Base-by-base conservation (phyloP, 2,329 filamentous ascomycete genomes). In the Ascochyta pisi region DNA sequence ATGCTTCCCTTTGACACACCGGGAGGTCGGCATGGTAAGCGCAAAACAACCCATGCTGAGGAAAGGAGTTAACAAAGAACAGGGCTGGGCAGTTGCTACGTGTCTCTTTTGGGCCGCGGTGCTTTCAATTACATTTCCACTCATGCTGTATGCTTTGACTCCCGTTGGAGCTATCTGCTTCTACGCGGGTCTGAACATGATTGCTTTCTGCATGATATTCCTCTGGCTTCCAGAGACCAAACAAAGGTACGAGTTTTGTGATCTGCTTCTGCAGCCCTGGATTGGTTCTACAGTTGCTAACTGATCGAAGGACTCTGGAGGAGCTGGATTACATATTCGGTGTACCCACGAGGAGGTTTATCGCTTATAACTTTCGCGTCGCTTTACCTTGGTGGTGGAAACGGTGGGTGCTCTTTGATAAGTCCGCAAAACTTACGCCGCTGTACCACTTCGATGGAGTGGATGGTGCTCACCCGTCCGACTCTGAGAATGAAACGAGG, bases 1-100 rank as follows among this genome's bases (percentile, higher is more conserved):
- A 10, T 85, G 89, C 3, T 89, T 86, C 69, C 86, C 87, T 0
- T 80, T 89, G 1, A 86, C 85, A 1, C 86, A 89, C 66, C 81
- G 87, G 63, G 69, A 77, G 60, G 66, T 77, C 22, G 75, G 75
- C 39, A 77, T 76, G 74, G 53, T 56, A 46, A 37, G 47, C 7
- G 3, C 24, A 10, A 7, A 9, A 12, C 19, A 8, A 5, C 4
- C 2, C 8, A 6, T 8, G 7, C n/a, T 6, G 4, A 24, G 13
- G 31, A 26, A 24, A 12, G 13, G 10, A 4, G 10, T 31, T 56
- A 13, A 51, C 26, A 9, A 2, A 6, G 1, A 3, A 4, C 15
- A 56, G 53, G 66, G 64, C 40, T 89, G 83, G 74, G 84, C 87
- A 10, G 87, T 90, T 12, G 85, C 88, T 1, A 89, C 86, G 0